These are phyloP conservation scores for Steccherinum ochraceum DNA, from an alignment of 768 basidiomycete genomes.

Conservation along the genomic window DNA sequence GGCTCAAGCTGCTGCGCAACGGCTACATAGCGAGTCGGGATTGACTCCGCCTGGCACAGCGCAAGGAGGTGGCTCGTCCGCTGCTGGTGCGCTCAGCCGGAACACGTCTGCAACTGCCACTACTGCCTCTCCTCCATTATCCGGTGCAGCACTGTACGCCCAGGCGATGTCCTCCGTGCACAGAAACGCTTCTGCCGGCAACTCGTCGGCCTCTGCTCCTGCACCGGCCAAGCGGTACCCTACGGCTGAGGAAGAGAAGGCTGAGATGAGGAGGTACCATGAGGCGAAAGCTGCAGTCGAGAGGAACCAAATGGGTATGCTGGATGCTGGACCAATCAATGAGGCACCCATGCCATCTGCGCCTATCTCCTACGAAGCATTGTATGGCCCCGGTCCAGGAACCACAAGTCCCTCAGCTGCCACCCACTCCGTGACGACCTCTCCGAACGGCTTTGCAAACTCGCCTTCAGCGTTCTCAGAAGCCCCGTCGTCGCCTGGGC, in stretches of 20 bases:
- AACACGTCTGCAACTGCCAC: slow-evolving; percentile 9
- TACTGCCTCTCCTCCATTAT: slow-evolving; percentile 11
- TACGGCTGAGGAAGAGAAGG: slow-evolving; percentile 73
- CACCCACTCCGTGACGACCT: slow-evolving; percentile 20
- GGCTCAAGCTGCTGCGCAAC: slow-evolving; percentile 60
- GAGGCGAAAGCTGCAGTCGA: slow-evolving; percentile 70
- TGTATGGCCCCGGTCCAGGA: slow-evolving; percentile 42
- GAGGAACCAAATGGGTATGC: slow-evolving; percentile 35
- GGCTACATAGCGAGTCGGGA: slow-evolving; percentile 12
- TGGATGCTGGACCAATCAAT: not conserved
- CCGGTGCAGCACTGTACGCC: slow-evolving; percentile 37
- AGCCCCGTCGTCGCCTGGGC: slow-evolving; percentile 26
- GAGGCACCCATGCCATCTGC: not conserved
- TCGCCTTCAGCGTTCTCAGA: slow-evolving; percentile 45
- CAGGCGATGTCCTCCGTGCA: slow-evolving; percentile 38
- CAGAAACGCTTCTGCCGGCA: slow-evolving; percentile 5
- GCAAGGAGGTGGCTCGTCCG: slow-evolving; percentile 36
- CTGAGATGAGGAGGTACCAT: slow-evolving; percentile 57
- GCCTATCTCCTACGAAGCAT: slow-evolving; percentile 57
- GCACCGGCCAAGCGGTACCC: slow-evolving; percentile 32
- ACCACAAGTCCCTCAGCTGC: slow-evolving; percentile 9
- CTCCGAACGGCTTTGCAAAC: slow-evolving; percentile 11
- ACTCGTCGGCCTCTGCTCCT: slow-evolving; percentile 17
- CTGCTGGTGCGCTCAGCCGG: slow-evolving; percentile 7
- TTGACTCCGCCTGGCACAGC: slow-evolving; percentile 16